Percentiles rank a stretch among this genome's conserved stretches.
These are phyloP conservation scores for Taiwanofungus camphoratus DNA, from an alignment of 1,284 basidiomycete genomes.

Conservation along the genomic window DNA sequence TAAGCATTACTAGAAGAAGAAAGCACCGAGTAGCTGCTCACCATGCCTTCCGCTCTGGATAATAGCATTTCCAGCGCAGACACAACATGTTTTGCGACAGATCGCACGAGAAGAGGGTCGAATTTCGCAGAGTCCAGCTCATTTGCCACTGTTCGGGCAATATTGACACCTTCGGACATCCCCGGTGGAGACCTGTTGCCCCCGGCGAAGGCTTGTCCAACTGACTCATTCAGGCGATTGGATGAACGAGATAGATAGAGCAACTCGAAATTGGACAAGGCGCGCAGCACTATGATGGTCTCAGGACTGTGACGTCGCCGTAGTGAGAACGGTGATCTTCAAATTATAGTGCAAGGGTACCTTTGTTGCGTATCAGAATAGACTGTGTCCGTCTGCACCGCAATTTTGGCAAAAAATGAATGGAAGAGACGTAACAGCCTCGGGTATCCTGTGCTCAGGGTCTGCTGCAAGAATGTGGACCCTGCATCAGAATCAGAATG, in stretches of 20 bases:
- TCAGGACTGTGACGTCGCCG: conserved; percentile 59
- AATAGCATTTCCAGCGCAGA: conserved; percentile 64
- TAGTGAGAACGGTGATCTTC: neutral
- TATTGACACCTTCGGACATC: conserved; percentile 67
- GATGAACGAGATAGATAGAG: conserved; percentile 83
- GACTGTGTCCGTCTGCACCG: conserved; percentile 89
- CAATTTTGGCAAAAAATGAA: conserved; percentile 92
- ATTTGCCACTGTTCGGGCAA: conserved; percentile 77
- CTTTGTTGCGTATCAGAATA: conserved; percentile 83
- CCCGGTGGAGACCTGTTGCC: conserved; percentile 68
- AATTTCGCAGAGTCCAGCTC: conserved; percentile 92
- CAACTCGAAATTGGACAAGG: conserved; percentile 77
- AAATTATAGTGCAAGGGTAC: conserved; percentile 32
- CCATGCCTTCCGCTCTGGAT: conserved; percentile 59
- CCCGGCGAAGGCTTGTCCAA: conserved; percentile 67
- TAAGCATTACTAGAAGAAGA: conserved; percentile 1
- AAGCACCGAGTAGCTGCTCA: conserved; percentile 25
- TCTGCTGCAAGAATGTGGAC: conserved; percentile 83
- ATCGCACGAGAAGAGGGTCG: conserved; percentile 80
- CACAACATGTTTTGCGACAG: conserved; percentile 70
- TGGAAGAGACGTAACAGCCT: conserved; percentile 86
- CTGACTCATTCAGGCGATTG: conserved; percentile 73
- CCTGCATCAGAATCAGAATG: conserved; percentile 33
- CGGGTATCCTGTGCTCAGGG: conserved; percentile 81
- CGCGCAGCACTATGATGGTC: conserved; percentile 80